Conservation (phyloP, 305 asterid species). For the Andrographis paniculata region DNA sequence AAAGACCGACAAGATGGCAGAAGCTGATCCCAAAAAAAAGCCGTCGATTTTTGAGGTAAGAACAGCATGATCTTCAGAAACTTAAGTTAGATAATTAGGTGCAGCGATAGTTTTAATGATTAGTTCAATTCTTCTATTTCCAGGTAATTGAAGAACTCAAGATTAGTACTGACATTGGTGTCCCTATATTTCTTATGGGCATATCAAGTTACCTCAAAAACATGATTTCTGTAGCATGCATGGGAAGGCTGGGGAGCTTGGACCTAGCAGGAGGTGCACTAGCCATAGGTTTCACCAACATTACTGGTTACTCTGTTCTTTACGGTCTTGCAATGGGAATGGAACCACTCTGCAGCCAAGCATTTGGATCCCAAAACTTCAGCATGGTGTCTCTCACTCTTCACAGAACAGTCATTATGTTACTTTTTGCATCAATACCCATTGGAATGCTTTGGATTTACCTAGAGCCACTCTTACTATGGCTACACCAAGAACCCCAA, state of each 20-base stretch:
- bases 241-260: constrained; percentile 81
- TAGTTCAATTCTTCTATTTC: constrained; percentile 15
- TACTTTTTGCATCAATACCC: constrained; percentile 61
- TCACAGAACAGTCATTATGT: constrained; percentile 50
- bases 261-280: constrained; percentile 90
- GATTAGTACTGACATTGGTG: constrained; percentile 48
- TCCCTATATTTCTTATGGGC: constrained; percentile 76
- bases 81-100: constrained; percentile 10
- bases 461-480: constrained; percentile 61
- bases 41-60: constrained; percentile 54
- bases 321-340: constrained; percentile 86
- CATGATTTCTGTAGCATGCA: constrained; percentile 77
- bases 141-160: constrained; percentile 67
- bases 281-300: constrained; percentile 89
- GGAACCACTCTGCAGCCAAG: constrained; percentile 89
- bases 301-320: constrained; percentile 79
- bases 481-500: constrained; percentile 66
- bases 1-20: constrained; percentile 38
- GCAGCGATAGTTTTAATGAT: constrained; percentile 2
- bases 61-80: constrained; percentile 19
- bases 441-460: constrained; percentile 63
- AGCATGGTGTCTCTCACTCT: constrained; percentile 43
- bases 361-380: constrained; percentile 71
- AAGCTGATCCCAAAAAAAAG: constrained; percentile 38
- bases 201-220: constrained; percentile 64